These are phyloP conservation scores for Colletotrichum phormii DNA, from an alignment of 2,329 filamentous ascomycete species.

Conservation along the genomic window DNA sequence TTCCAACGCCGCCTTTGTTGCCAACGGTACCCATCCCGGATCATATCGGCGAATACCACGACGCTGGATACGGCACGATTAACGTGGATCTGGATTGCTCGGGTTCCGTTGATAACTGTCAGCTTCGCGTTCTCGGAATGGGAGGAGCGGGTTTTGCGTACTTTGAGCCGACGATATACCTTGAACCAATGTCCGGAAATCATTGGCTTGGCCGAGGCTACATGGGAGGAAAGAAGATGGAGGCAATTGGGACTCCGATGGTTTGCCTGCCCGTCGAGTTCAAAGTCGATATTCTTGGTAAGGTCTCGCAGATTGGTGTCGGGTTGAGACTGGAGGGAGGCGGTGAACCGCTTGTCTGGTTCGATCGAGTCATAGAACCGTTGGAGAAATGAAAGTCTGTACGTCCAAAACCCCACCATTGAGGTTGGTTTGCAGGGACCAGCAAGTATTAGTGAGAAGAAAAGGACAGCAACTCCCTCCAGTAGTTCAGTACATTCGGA, in stretches of 20 bases:
- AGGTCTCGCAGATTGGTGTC: conserved; percentile 8
- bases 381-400: not conserved
- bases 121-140: conserved; percentile 25
- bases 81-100: conserved; percentile 36
- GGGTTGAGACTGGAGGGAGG: conserved; percentile 9
- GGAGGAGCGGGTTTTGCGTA: not conserved
- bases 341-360: conserved; percentile 16
- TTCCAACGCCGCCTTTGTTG: conserved; percentile 41
- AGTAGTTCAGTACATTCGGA: too few relatives aligned
- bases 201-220: conserved; percentile 37
- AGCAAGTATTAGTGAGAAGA: not conserved
- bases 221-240: not conserved
- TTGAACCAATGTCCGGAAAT: conserved; percentile 37
- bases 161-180: conserved; percentile 6
- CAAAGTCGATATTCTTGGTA: not conserved
- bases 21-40: conserved; percentile 53
- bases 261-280: conserved; percentile 17
- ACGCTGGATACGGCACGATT: conserved; percentile 42
- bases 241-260: not conserved
- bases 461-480: not conserved
- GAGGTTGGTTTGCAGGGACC: too few relatives aligned
- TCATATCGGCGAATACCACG: conserved; percentile 54
- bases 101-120: conserved; percentile 25
- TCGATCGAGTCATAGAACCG: not conserved
- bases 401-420: too few relatives aligned